Evolutionary conservation across 2,329 filamentous ascomycete species (phyloP).

Genomic region (Lachnellula hyalina): DNA sequence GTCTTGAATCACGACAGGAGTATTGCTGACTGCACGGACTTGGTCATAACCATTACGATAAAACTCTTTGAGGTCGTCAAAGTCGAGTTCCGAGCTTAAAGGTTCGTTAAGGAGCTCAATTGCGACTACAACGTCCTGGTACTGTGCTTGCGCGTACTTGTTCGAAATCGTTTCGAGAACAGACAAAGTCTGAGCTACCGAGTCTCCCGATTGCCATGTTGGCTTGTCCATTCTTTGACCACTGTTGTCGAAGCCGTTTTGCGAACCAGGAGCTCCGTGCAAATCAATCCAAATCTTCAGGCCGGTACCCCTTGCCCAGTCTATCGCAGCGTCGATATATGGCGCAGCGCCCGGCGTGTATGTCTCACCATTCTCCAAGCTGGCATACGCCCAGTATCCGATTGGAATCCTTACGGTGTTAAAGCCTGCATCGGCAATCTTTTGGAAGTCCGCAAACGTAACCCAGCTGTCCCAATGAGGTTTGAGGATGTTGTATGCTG

Average conservation of each 20-base stretch:
- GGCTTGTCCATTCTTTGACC: constrained; percentile 42
- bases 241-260: constrained; percentile 60
- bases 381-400: constrained; percentile 53
- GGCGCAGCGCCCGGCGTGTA: constrained; percentile 46
- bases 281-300: constrained; percentile 55
- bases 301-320: constrained; percentile 47
- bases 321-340: constrained; percentile 51
- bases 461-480: constrained; percentile 38
- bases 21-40: constrained; percentile 40
- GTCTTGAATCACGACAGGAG: constrained; percentile 53
- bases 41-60: constrained; percentile 47
- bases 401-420: constrained; percentile 55
- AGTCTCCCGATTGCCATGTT: constrained; percentile 43
- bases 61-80: constrained; percentile 31
- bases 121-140: constrained; percentile 53
- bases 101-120: constrained; percentile 55
- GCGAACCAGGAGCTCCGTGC: constrained; percentile 50
- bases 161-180: constrained; percentile 52
- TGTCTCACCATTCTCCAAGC: constrained; percentile 40
- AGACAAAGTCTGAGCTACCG: constrained; percentile 44
- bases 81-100: constrained; percentile 31
- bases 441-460: constrained; percentile 45
- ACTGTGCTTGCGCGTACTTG: constrained; percentile 48
- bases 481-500: constrained; percentile 45
- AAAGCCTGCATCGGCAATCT: constrained; percentile 50